Evolutionary conservation across 139 green algal species (phyloP).

Genomic region (Asterochloris sp.): DNA sequence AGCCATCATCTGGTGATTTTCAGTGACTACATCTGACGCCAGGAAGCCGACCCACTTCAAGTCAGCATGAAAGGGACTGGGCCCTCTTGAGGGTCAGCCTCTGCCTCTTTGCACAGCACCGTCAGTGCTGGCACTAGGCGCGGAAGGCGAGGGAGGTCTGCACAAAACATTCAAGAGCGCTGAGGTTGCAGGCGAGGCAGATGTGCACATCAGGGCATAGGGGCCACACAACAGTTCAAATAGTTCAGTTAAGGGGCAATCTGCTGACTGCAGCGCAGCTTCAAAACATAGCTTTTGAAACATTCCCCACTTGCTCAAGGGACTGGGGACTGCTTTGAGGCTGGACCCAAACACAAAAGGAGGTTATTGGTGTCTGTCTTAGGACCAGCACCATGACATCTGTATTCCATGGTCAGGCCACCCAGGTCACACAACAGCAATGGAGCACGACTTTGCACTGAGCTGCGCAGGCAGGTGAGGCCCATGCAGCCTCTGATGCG

Average conservation of each 20-base stretch:
- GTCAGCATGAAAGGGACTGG: background rate
- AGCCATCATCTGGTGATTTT: no score
- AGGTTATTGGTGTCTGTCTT: background rate
- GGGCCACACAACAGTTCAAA: background rate
- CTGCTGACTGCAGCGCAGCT: background rate
- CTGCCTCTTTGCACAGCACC: constrained; percentile 61
- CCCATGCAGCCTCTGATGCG: background rate
- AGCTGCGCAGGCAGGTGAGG: no score
- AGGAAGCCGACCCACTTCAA: background rate
- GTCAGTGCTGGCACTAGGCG: constrained; percentile 49
- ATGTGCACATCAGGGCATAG: background rate
- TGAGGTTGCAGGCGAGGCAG: background rate
- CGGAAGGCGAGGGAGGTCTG: constrained; percentile 58
- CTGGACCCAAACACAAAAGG: background rate
- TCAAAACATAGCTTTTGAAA: background rate
- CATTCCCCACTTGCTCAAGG: background rate
- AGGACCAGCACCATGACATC: background rate
- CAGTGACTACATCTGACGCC: no score
- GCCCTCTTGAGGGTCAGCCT: constrained; percentile 29
- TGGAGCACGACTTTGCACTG: background rate
- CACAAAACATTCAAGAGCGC: background rate
- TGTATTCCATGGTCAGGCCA: background rate
- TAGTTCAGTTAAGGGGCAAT: background rate
- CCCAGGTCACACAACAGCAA: background rate
- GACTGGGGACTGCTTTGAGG: background rate